These are phyloP conservation scores for Jimgerdemannia flammicorona DNA, from an alignment of 192 early-diverging fungal genomes.

Conservation along the genomic window DNA sequence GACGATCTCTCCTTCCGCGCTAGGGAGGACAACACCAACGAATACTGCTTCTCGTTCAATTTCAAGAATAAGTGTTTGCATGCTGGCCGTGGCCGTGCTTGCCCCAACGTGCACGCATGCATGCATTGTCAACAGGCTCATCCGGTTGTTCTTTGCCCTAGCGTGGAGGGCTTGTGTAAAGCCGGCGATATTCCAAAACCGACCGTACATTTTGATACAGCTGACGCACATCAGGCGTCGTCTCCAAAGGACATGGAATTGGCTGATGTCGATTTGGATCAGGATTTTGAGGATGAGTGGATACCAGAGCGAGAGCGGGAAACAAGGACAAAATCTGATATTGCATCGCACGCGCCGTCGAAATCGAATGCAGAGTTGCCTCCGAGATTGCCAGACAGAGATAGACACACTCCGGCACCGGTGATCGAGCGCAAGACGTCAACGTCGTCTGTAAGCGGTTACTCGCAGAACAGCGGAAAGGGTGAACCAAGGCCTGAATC, in stretches of 20 bases:
- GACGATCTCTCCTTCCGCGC: background rate
- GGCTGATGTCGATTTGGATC: background rate
- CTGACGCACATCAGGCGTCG: too few species aligned
- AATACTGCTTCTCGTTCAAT: background rate
- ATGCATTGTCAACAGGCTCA: background rate
- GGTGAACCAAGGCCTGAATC: background rate
- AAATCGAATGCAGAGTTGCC: background rate
- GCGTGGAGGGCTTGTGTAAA: background rate
- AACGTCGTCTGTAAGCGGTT: background rate
- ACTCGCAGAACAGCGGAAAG: background rate
- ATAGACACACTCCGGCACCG: background rate
- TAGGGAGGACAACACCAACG: background rate
- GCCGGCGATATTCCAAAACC: background rate
- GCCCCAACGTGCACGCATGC: background rate
- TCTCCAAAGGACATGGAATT: background rate
- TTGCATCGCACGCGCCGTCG: background rate
- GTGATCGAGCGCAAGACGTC: background rate
- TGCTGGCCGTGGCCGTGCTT: background rate
- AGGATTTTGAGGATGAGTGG: background rate
- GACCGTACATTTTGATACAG: background rate
- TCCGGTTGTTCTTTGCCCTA: background rate
- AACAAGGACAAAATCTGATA: background rate
- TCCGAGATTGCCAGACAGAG: background rate
- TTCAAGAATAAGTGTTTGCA: background rate
- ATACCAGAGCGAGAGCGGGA: background rate